Evolutionary conservation across 306 rosid species (phyloP), one percentile per base, ranked within the genome.

Genomic region (Quercus engelmannii): DNA sequence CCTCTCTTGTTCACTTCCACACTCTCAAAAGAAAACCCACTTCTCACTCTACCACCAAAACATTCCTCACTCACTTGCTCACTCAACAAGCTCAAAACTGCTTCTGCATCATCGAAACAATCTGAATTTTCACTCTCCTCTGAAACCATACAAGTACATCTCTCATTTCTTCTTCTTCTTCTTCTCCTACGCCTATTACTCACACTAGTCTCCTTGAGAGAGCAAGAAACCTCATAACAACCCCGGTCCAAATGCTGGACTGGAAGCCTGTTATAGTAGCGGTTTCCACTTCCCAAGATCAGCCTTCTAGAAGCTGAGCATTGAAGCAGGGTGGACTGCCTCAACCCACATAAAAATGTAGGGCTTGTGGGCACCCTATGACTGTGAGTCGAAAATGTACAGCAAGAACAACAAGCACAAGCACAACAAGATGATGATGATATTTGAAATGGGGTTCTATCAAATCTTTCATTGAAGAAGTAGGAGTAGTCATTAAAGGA

Each of bases 321-420:
- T 51, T 87, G 98, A 84, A 95, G 92, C 81, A 95, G 72, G 54
- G 91, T 51, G 59, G 93, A 93, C 73, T 96, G 99, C 88, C 94
- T 91, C 83, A 90, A 81, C 56, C 98, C 99, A 86, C 72, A 87
- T 13, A 89, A 74, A 82, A 79, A 79, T 76, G 80, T 76, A 76
- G 90, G 74, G 78, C 71, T 81, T 59, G 79, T 14, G 71, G 91
- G 72, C 54, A 84, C 77, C 87, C 86, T 86, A 15, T 77, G 81
- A n/a, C 79, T 82, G 52, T 78, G 81, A 21, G 81, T 83, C 51
- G 91, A 85, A 82, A 82, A 78, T 76, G 83, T 82, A 85, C 86
- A 86, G 65, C 80, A 81, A 56, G 71, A 77, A 80, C 89, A 89
- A 86, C 90, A 88, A 74, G 81, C 79, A 72, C 84, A 84, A 78